Conservation (phyloP, 345 rosid genomes). For the Nasturtium officinale region DNA sequence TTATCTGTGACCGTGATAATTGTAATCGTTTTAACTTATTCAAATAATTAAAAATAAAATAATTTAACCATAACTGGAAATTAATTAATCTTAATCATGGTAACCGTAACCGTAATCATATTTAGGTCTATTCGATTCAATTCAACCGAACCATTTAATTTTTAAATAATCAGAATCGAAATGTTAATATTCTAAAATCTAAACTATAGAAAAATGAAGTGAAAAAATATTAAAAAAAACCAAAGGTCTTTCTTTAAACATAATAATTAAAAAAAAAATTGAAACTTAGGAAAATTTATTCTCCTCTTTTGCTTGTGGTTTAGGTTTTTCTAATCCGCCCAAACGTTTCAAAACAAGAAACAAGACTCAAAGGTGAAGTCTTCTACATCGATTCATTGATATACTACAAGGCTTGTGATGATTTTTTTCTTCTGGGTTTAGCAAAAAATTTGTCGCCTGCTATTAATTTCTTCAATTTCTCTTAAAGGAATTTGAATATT, state of each 20-base stretch:
- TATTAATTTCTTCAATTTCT: background rate
- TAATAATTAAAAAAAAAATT: background rate
- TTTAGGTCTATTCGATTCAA: background rate
- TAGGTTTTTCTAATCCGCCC: background rate
- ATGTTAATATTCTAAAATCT: background rate
- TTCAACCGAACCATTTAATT: background rate
- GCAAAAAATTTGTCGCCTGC: background rate
- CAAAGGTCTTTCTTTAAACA: background rate
- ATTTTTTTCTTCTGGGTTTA: conserved; percentile 7
- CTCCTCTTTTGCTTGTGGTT: conserved; percentile 10
- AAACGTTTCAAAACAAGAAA: background rate
- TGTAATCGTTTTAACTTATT: too few species aligned
- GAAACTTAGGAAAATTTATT: background rate
- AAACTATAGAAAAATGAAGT: background rate
- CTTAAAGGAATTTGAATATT: background rate
- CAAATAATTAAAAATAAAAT: too few species aligned
- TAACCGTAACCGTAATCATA: too few species aligned
- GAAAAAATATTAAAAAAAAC: background rate
- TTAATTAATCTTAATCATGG: too few species aligned
- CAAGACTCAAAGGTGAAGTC: conserved; percentile 5
- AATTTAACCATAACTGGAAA: too few species aligned
- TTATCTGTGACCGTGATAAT: too few species aligned
- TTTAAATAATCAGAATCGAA: background rate
- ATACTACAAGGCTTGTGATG: background rate
- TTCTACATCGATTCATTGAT: background rate